Conservation (phyloP, 1,139 yeast genomes). For the Yamadazyma sp. region DNA sequence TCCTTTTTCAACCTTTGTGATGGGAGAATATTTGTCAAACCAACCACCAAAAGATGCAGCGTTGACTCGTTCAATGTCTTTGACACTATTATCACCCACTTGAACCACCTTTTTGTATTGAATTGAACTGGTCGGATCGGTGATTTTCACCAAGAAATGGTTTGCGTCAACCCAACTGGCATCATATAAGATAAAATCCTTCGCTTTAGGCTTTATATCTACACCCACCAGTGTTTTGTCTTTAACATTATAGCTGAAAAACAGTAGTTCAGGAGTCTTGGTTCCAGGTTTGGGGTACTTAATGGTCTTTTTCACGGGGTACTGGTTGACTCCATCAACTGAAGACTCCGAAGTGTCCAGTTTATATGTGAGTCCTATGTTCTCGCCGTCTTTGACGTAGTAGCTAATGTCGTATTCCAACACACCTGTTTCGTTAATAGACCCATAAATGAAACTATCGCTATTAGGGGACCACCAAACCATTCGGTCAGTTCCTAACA, state of each 20-base stretch:
- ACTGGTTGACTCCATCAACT: conserved; percentile 39
- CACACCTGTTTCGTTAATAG: conserved; percentile 72
- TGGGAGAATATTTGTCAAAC: conserved; percentile 47
- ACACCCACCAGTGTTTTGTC: conserved; percentile 20
- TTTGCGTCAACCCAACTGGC: conserved; percentile 65
- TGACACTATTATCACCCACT: conserved; percentile 11
- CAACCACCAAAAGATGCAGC: conserved; percentile 55
- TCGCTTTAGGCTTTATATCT: conserved; percentile 17
- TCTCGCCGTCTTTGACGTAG: conserved; percentile 45
- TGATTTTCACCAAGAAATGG: conserved; percentile 57
- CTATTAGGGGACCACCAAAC: conserved; percentile 91
- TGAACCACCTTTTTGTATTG: conserved; percentile 55
- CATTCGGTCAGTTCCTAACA: conserved; percentile 59
- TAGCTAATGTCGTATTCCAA: conserved; percentile 63
- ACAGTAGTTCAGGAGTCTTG: conserved; percentile 57
- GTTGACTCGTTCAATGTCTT: conserved; percentile 16
- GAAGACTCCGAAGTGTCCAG: conserved; percentile 15
- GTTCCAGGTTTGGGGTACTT: conserved; percentile 93
- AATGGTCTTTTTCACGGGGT: conserved; percentile 51
- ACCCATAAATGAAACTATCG: conserved; percentile 58
- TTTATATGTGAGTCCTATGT: conserved; percentile 28
- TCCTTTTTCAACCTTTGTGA: conserved; percentile 45
- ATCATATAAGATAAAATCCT: conserved; percentile 65
- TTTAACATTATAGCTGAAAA: conserved; percentile 46
- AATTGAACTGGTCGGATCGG: conserved; percentile 69